Evolutionary conservation across 371 early-diverging fungal genomes (phyloP).

Genomic region (Sporodiniella umbellata): DNA sequence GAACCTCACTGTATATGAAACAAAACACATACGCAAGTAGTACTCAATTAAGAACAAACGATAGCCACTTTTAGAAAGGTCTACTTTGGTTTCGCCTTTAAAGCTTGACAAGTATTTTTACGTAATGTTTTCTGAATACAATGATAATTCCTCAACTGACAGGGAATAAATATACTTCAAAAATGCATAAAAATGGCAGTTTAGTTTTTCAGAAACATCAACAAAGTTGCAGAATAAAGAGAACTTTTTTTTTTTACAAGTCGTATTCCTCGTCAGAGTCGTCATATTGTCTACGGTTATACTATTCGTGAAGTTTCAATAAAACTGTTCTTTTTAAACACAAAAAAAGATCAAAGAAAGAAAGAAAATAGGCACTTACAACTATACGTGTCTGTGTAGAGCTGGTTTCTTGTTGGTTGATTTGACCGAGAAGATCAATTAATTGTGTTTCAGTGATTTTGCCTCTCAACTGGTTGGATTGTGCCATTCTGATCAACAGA

Average conservation of each 20-base stretch:
- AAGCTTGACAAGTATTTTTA: too few species aligned
- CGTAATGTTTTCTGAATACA: too few species aligned
- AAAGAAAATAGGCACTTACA: constrained; percentile 62
- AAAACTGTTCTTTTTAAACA: neutral
- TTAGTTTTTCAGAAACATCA: too few species aligned
- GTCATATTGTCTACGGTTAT: constrained; percentile 60
- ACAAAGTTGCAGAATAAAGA: neutral
- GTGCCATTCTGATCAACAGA: constrained; percentile 86
- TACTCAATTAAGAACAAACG: too few species aligned
- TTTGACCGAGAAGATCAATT: constrained; percentile 81
- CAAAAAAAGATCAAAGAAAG: too few species aligned
- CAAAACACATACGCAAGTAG: too few species aligned
- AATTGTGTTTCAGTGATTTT: constrained; percentile 83
- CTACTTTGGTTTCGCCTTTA: too few species aligned
- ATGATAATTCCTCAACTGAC: too few species aligned
- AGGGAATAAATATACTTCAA: too few species aligned
- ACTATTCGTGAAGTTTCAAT: constrained; percentile 29
- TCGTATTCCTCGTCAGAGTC: constrained; percentile 71
- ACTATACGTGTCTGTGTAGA: constrained; percentile 74
- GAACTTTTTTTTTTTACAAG: constrained; percentile 31
- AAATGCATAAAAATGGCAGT: too few species aligned
- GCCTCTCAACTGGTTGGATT: constrained; percentile 74
- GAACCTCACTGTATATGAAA: too few species aligned
- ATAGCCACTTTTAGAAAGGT: too few species aligned
- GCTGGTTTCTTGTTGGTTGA: constrained; percentile 67